A percentile compares a stretch with the other conserved stretches of the same genome.
Evolutionary conservation across 106 monocot species (phyloP).

Genomic region (Hemerocallis citrina): DNA sequence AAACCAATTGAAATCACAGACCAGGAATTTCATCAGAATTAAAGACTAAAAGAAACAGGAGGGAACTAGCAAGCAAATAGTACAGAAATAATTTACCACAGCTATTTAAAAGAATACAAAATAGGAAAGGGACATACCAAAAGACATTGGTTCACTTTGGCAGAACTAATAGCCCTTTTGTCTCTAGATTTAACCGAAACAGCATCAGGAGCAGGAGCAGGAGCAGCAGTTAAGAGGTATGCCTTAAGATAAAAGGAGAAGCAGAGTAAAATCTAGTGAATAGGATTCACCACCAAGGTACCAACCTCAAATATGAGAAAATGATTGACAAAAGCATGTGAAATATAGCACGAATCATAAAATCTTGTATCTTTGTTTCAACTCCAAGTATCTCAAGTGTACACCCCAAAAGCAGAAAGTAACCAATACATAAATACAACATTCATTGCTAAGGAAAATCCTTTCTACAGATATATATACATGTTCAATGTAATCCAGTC

Average conservation of each 20-base stretch:
- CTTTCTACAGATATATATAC: conserved; percentile 1
- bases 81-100: no score
- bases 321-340: background rate
- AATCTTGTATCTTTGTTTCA: background rate
- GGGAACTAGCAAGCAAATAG: no score
- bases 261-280: background rate
- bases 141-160: no score
- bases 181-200: background rate
- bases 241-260: background rate
- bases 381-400: background rate
- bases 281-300: background rate
- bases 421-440: background rate
- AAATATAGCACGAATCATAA: background rate
- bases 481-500: conserved; percentile 20
- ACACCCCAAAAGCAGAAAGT: background rate
- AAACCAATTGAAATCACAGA: no score
- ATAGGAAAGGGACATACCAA: no score
- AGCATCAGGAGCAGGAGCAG: background rate
- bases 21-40: no score
- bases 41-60: no score
- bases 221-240: background rate
- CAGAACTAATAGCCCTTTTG: no score
- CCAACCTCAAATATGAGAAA: background rate
- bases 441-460: background rate
- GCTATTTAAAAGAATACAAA: no score